A percentile compares a stretch with the other conserved stretches of the same genome.
phyloP scores from a whole-genome alignment of 805 yeast genomes.

The Candida schatavii region DNA sequence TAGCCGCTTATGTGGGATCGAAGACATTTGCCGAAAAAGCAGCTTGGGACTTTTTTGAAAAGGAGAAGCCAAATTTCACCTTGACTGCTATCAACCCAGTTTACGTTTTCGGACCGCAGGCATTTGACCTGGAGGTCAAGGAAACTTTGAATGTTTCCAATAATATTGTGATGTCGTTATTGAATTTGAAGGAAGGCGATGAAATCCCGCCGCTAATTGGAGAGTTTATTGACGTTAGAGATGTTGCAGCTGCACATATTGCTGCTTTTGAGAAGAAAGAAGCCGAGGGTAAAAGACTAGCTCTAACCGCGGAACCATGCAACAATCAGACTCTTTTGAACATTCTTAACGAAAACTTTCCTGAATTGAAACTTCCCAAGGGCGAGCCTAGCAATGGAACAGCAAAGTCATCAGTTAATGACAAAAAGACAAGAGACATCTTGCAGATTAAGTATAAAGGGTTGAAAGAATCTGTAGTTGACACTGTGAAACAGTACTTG shows the following conservation, averaged over 20 bases:
- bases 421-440: conserved; percentile 26
- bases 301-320: conserved; percentile 31
- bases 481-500: conserved; percentile 40
- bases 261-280: conserved; percentile 27
- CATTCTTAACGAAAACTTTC: conserved; percentile 24
- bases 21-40: conserved; percentile 57
- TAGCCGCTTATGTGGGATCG: conserved; percentile 27
- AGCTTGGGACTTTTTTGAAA: conserved; percentile 50
- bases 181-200: conserved; percentile 22
- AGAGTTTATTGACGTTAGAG: conserved; percentile 30
- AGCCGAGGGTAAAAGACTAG: conserved; percentile 26
- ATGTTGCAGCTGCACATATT: conserved; percentile 31
- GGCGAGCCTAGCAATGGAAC: conserved; percentile 33
- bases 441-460: conserved; percentile 38
- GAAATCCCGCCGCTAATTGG: conserved; percentile 20
- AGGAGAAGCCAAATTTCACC: conserved; percentile 8
- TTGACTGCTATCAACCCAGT: conserved; percentile 34
- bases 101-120: conserved; percentile 30
- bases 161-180: conserved; percentile 25
- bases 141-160: conserved; percentile 23
- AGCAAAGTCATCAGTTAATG: conserved; percentile 21
- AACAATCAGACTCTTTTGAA: conserved; percentile 32
- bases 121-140: conserved; percentile 27
- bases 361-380: conserved; percentile 23
- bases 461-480: conserved; percentile 40